Evolutionary conservation across 2,329 filamentous ascomycete genomes (phyloP).

Genomic region (Elsinoe ampelina): DNA sequence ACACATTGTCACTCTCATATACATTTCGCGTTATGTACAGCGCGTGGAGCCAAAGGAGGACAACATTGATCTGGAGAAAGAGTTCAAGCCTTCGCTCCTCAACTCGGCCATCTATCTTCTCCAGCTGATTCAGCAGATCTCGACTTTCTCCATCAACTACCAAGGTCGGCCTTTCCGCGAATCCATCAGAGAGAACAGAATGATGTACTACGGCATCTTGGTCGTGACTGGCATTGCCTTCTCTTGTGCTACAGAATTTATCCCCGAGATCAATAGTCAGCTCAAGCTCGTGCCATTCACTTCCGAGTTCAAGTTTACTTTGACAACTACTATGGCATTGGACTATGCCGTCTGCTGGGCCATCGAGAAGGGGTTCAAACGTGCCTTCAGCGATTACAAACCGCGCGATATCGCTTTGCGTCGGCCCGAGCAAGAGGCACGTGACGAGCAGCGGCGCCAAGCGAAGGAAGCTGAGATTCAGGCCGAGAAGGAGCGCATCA

Average conservation of each 20-base stretch:
- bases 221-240: slow-evolving; percentile 86
- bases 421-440: slow-evolving; percentile 73
- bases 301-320: slow-evolving; percentile 75
- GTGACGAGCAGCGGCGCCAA: slow-evolving; percentile 60
- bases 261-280: slow-evolving; percentile 89
- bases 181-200: slow-evolving; percentile 86
- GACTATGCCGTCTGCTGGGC: slow-evolving; percentile 82
- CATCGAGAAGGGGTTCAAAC: slow-evolving; percentile 80
- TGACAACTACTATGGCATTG: slow-evolving; percentile 75
- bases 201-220: slow-evolving; percentile 96
- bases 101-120: slow-evolving; percentile 96
- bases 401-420: slow-evolving; percentile 88
- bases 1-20: slow-evolving; percentile 88
- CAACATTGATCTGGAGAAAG: slow-evolving; percentile 82
- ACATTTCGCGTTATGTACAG: slow-evolving; percentile 84
- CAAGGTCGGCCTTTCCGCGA: slow-evolving; percentile 97
- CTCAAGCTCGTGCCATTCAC: slow-evolving; percentile 88
- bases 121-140: slow-evolving; percentile 97
- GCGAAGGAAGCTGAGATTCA: slow-evolving; percentile 29
- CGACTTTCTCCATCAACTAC: slow-evolving; percentile 98
- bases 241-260: slow-evolving; percentile 85
- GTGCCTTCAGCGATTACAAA: slow-evolving; percentile 77
- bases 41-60: slow-evolving; percentile 60
- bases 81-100: slow-evolving; percentile 85
- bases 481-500: slow-evolving; percentile 21